Evolutionary conservation across 495 filamentous ascomycete species (phyloP), one percentile per base, ranked within the genome.

Genomic region (Jackrogersella multiformis): DNA sequence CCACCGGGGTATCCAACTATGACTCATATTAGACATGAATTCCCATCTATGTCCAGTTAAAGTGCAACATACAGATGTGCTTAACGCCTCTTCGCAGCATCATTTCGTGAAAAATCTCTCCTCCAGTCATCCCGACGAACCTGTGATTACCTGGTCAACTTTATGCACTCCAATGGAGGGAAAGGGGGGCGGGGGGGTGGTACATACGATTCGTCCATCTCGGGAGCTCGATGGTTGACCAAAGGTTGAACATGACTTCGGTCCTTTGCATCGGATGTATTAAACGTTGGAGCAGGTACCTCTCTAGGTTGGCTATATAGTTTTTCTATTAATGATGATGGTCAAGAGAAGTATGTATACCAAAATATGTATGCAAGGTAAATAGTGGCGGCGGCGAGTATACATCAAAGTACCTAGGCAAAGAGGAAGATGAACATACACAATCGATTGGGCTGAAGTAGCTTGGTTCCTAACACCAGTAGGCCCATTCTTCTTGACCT

Each of bases 51-150:
- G 60, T 34, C 42, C 18, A 54, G 21, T 58, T 36, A 26, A 34
- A 36, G 69, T 28, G 46, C 44, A 71, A 91, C 89, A 76, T 81
- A 93, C 91, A 96, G 72, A 97, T 83, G 78, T 96, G 91, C 81
- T 97, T 94, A 26, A 99, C 96, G 64, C 82, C 87, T 64, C 94
- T 92, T 73, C 95, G 83, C 38, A 93, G 85, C 92, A 99, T 97
- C 95, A 99, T 98, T 79, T 99, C 94, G 73, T 99, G 93, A 82
- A 99, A 97, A 64, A 99, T 98, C 75, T 97, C 89, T 73, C 95
- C 95, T 76, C 96, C 96, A 49, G 85, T 96, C 82, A 92, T 91
- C 30, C 96, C 96, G 74, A 98, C 91, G 81, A 99, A 97, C 54
- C 92, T 91, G 23, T 0, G 46, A 64, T 69, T 72, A 41, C 46